A percentile compares a stretch with the other conserved stretches of the same genome.
Evolutionary conservation across 148 eudicot species (phyloP).

Genomic region (Bassia scoparia): DNA sequence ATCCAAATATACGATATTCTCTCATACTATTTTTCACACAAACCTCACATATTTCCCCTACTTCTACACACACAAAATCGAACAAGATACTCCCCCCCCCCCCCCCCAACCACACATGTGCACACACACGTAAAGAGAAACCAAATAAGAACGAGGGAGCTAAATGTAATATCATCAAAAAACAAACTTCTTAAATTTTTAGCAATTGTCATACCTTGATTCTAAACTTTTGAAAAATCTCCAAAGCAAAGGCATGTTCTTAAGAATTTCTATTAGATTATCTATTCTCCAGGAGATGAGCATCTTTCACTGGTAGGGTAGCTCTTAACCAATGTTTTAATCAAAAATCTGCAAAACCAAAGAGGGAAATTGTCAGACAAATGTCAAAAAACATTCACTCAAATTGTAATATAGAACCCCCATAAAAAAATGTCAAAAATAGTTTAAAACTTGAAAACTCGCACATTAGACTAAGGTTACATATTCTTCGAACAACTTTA

Average conservation of each 20-base stretch:
- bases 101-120: too few relatives aligned
- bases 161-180: slow-evolving; percentile 12
- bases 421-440: not conserved
- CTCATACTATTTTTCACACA: too few relatives aligned
- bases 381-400: not conserved
- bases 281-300: slow-evolving; percentile 95
- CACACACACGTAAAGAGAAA: too few relatives aligned
- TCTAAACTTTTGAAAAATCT: slow-evolving; percentile 60
- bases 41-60: too few relatives aligned
- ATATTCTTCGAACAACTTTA: slow-evolving; percentile 46
- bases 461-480: not conserved
- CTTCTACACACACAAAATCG: too few relatives aligned
- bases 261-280: slow-evolving; percentile 58
- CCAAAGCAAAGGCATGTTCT: slow-evolving; percentile 71
- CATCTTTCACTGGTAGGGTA: slow-evolving; percentile 90
- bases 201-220: slow-evolving; percentile 55
- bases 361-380: not conserved
- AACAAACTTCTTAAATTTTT: slow-evolving; percentile 2
- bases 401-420: too few relatives aligned
- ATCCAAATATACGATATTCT: too few relatives aligned
- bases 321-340: slow-evolving; percentile 90
- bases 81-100: too few relatives aligned
- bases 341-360: slow-evolving; percentile 61
- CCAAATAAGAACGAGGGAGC: too few relatives aligned
- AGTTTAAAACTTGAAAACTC: not conserved